A percentile compares a stretch with the other conserved stretches of the same genome.
Conservation (phyloP, 2,329 filamentous ascomycete species). For the Plectosphaerella plurivora region DNA sequence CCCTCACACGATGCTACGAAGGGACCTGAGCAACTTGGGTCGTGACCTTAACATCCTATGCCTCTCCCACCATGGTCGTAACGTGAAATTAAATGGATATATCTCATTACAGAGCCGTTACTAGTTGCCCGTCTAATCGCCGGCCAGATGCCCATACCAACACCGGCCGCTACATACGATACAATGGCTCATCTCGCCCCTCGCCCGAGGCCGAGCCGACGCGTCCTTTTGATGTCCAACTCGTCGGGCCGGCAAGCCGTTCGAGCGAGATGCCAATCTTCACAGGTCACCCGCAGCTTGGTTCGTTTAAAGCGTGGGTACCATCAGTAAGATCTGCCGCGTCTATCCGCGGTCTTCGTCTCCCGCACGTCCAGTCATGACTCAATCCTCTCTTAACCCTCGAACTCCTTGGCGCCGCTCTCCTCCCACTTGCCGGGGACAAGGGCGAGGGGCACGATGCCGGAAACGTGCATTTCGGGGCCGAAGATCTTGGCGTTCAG, state of each 20-base stretch:
- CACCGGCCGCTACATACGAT: slow-evolving; percentile 13
- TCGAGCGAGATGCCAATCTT: not conserved
- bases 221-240: not conserved
- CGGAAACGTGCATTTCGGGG: slow-evolving; percentile 91
- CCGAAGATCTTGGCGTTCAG: slow-evolving; percentile 64
- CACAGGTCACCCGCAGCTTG: not conserved
- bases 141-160: slow-evolving; percentile 6
- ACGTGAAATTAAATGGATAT: slow-evolving; percentile 3
- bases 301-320: not conserved
- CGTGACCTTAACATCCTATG: no score
- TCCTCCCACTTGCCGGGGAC: slow-evolving; percentile 60
- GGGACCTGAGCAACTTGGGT: no score
- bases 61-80: no score
- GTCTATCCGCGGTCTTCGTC: not conserved
- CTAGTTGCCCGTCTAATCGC: slow-evolving; percentile 14
- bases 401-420: slow-evolving; percentile 58
- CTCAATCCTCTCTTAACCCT: slow-evolving; percentile 33
- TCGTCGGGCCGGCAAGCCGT: not conserved
- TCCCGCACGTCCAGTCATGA: slow-evolving; percentile 4
- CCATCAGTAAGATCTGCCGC: not conserved
- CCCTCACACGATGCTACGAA: no score
- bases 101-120: slow-evolving; percentile 16
- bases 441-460: slow-evolving; percentile 91
- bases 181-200: slow-evolving; percentile 12
- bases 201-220: not conserved